Evolutionary conservation across 352 stramenopile genomes (phyloP).

Genomic region (Phytophthora quininea): DNA sequence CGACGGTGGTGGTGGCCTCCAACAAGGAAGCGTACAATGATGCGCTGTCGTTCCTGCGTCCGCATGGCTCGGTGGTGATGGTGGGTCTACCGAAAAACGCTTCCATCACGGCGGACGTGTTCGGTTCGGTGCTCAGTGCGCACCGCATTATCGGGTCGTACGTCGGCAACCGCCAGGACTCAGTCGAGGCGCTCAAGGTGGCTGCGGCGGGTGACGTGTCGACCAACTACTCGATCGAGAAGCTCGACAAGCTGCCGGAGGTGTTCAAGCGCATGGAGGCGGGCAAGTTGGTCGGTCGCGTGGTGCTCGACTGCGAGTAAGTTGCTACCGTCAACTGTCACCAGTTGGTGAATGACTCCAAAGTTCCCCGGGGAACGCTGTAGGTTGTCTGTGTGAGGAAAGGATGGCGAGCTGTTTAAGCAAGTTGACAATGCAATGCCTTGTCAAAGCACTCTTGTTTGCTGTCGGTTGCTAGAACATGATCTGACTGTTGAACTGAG

Average conservation of each 20-base stretch:
- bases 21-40: slow-evolving; percentile 33
- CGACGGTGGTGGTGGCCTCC: slow-evolving; percentile 65
- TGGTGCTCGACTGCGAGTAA: slow-evolving; percentile 34
- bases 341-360: too few species aligned
- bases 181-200: slow-evolving; percentile 31
- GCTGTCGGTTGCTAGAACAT: slow-evolving; percentile 18
- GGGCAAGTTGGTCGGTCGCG: slow-evolving; percentile 24
- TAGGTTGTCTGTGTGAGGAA: not conserved
- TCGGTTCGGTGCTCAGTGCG: too few species aligned
- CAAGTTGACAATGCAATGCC: not conserved
- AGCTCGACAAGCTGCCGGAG: slow-evolving; percentile 19
- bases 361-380: not conserved
- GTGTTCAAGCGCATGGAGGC: slow-evolving; percentile 31
- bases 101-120: slow-evolving; percentile 24
- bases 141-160: slow-evolving; percentile 10
- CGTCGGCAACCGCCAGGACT: slow-evolving; percentile 35
- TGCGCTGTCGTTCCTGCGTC: slow-evolving; percentile 50
- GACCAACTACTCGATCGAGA: slow-evolving; percentile 25
- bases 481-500: slow-evolving; percentile 14
- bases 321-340: not conserved
- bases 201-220: slow-evolving; percentile 31
- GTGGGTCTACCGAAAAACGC: slow-evolving; percentile 51
- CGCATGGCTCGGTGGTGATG: slow-evolving; percentile 53
- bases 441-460: not conserved
- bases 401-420: not conserved